Evolutionary conservation across 2,329 filamentous ascomycete genomes (phyloP).

Genomic region (Apiospora pterosperma): DNA sequence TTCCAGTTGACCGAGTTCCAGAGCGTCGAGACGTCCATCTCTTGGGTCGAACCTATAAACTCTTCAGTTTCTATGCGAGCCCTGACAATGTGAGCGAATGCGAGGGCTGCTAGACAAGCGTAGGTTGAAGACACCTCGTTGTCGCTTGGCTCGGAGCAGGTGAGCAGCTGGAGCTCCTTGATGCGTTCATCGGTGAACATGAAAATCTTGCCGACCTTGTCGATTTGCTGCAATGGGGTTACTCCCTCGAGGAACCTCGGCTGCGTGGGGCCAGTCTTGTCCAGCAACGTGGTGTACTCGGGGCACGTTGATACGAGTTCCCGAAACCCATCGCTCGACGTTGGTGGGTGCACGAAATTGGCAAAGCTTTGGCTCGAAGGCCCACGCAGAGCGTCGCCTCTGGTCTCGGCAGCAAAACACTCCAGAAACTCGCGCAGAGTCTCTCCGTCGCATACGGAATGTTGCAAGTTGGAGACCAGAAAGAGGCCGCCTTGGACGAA

Average conservation of each 20-base stretch:
- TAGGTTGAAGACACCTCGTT: conserved; percentile 32
- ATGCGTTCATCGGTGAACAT: conserved; percentile 33
- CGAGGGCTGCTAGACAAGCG: conserved; percentile 35
- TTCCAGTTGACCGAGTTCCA: conserved; percentile 42
- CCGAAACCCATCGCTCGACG: conserved; percentile 15
- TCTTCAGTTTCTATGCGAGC: conserved; percentile 24
- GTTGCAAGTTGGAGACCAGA: conserved; percentile 38
- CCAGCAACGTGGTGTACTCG: conserved; percentile 33
- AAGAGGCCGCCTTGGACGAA: conserved; percentile 37
- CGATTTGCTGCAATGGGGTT: conserved; percentile 23
- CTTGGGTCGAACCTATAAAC: conserved; percentile 14
- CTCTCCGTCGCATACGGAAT: conserved; percentile 39
- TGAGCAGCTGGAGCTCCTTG: conserved; percentile 24
- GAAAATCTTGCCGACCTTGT: conserved; percentile 39
- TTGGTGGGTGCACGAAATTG: neutral
- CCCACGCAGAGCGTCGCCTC: conserved; percentile 18
- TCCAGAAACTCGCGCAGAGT: conserved; percentile 36
- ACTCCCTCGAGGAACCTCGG: conserved; percentile 24
- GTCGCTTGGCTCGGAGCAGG: conserved; percentile 14
- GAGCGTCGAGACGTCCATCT: conserved; percentile 19
- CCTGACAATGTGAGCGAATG: conserved; percentile 37
- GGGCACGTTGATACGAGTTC: conserved; percentile 29
- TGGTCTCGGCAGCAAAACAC: conserved; percentile 33
- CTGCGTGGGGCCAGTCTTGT: conserved; percentile 34
- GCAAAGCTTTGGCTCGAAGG: conserved; percentile 25